Evolutionary conservation across 495 filamentous ascomycete genomes (phyloP).

Genomic region (Talaromyces proteolyticus): DNA sequence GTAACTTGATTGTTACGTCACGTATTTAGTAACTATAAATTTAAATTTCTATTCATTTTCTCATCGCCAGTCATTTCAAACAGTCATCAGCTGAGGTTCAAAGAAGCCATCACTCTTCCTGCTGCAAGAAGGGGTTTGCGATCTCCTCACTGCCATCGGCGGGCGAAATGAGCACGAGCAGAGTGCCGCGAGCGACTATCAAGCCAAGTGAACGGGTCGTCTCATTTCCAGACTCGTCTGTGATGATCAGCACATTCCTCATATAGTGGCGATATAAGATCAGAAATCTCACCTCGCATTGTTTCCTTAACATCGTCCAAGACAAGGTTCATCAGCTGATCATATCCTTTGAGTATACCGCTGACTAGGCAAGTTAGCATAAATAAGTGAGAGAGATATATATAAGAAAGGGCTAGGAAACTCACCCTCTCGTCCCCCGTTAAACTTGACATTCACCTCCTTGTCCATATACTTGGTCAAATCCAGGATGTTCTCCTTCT

Average conservation of each 20-base stretch:
- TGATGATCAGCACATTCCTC: constrained; percentile 5
- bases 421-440: constrained; percentile 86
- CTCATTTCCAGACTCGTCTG: constrained; percentile 87
- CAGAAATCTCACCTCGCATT: constrained; percentile 59
- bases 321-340: constrained; percentile 96
- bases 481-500: constrained; percentile 98
- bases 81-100: too few species aligned
- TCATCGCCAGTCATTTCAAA: constrained; percentile 1
- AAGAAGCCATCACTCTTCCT: constrained; percentile 50
- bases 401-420: constrained; percentile 1
- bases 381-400: not conserved
- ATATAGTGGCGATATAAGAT: constrained; percentile 4
- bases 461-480: constrained; percentile 95
- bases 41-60: too few species aligned
- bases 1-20: not conserved
- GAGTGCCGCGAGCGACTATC: constrained; percentile 85
- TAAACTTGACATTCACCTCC: constrained; percentile 91
- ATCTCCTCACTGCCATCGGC: constrained; percentile 94
- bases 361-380: constrained; percentile 49
- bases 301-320: constrained; percentile 90
- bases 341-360: constrained; percentile 88
- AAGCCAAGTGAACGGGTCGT: constrained; percentile 79
- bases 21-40: not conserved
- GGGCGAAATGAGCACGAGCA: constrained; percentile 87
- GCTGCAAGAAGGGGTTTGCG: constrained; percentile 81